Percentiles rank a stretch among this genome's conserved stretches.
These are phyloP conservation scores for Mortierella sp. DNA, from an alignment of 371 early-diverging fungal genomes.

Conservation along the genomic window DNA sequence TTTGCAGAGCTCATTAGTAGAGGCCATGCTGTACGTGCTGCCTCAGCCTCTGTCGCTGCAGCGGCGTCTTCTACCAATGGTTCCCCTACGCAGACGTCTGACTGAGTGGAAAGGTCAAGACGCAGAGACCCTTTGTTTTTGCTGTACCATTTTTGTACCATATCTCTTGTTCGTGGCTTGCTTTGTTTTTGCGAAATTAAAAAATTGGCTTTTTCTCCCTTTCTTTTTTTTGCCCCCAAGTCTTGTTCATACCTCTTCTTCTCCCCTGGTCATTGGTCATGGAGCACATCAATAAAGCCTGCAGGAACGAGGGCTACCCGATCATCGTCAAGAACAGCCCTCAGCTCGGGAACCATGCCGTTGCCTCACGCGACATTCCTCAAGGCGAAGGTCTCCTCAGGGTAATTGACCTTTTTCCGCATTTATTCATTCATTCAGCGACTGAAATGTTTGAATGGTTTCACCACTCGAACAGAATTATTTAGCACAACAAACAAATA, in stretches of 20 bases:
- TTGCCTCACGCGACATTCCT: slow-evolving; percentile 48
- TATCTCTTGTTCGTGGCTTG: neutral
- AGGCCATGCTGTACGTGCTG: slow-evolving; percentile 26
- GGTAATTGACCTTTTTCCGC: slow-evolving; percentile 14
- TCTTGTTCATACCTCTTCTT: neutral
- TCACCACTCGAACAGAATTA: neutral
- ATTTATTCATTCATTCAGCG: neutral
- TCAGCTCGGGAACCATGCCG: slow-evolving; percentile 50
- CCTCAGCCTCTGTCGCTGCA: slow-evolving; percentile 1
- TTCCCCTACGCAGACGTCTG: neutral
- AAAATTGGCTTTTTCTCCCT: neutral
- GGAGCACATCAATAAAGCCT: slow-evolving; percentile 49
- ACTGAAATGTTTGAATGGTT: neutral
- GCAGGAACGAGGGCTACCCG: slow-evolving; percentile 45
- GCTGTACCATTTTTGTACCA: slow-evolving; percentile 2
- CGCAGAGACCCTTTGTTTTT: neutral
- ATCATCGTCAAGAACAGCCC: slow-evolving; percentile 47
- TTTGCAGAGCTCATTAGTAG: slow-evolving; percentile 36
- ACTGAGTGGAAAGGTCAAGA: neutral
- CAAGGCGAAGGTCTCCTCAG: slow-evolving; percentile 52
- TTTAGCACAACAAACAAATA: too few species aligned
- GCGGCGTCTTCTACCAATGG: neutral
- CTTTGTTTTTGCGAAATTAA: neutral
- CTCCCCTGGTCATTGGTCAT: neutral
- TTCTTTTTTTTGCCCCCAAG: slow-evolving; percentile 3